Conservation (phyloP, 2,329 filamentous ascomycete genomes). For the Aspergillus eucalypticola region DNA sequence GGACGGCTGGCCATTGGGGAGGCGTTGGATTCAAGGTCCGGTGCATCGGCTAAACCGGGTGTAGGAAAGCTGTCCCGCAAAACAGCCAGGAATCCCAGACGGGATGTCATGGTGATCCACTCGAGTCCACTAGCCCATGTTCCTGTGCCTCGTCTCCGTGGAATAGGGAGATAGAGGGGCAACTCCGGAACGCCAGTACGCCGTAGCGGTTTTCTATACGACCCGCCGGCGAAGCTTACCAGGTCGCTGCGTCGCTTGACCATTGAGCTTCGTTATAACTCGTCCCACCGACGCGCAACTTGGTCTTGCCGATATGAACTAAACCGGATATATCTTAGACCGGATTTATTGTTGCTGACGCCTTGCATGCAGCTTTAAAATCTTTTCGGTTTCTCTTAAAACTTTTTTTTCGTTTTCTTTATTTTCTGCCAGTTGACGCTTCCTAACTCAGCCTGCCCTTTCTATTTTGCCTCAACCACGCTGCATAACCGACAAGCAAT, state of each 20-base stretch:
- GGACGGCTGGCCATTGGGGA: neutral
- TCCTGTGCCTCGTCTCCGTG: neutral
- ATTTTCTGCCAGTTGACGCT: too few species aligned
- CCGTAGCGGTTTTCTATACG: neutral
- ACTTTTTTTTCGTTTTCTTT: neutral
- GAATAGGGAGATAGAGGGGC: neutral
- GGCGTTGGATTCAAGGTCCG: neutral
- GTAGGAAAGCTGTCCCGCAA: neutral
- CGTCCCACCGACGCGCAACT: neutral
- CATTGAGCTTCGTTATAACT: neutral
- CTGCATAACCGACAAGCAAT: neutral
- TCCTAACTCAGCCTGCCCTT: neutral
- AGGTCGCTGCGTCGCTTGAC: neutral
- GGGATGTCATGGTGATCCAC: neutral
- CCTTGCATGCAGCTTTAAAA: neutral
- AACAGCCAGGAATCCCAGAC: neutral
- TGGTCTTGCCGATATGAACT: neutral
- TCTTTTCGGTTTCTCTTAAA: neutral
- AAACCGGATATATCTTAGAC: conserved; percentile 2
- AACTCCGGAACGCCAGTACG: neutral
- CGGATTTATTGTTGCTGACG: neutral
- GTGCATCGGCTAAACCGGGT: neutral
- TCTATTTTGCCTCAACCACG: neutral
- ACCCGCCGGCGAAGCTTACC: neutral
- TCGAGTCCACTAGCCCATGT: neutral